A percentile compares a stretch with the other conserved stretches of the same genome.
These are phyloP conservation scores for Mycena galericulata DNA, from an alignment of 768 basidiomycete genomes.

Conservation along the genomic window DNA sequence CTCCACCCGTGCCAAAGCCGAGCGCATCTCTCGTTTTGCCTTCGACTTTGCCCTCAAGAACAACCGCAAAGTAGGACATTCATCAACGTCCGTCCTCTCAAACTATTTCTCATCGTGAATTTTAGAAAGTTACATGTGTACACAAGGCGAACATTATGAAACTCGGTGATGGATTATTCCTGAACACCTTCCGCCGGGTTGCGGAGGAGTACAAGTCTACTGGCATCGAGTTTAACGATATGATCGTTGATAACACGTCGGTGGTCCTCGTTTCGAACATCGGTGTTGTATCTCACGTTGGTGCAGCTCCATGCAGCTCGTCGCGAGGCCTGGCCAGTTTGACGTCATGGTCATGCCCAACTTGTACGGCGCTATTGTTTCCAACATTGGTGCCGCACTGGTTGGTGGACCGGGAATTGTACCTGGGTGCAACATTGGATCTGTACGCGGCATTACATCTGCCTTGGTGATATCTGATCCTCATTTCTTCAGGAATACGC, in stretches of 20 bases:
- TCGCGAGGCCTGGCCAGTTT: constrained; percentile 94
- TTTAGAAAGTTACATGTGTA: constrained; percentile 97
- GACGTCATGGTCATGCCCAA: constrained; percentile 99
- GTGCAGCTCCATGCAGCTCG: constrained; percentile 96
- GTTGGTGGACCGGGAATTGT: constrained; percentile 99
- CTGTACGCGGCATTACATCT: constrained; percentile 57
- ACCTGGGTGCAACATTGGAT: constrained; percentile 97
- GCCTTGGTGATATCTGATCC: constrained; percentile 23
- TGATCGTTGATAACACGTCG: constrained; percentile 99
- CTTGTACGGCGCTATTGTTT: constrained; percentile 96
- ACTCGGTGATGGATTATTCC: constrained; percentile 98
- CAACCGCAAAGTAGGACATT: constrained; percentile 83
- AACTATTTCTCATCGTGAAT: constrained; percentile 20
- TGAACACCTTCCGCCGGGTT: constrained; percentile 96
- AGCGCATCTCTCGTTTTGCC: constrained; percentile 96
- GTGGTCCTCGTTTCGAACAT: constrained; percentile 39
- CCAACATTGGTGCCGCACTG: constrained; percentile 98
- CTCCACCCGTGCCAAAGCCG: constrained; percentile 93
- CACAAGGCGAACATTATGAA: constrained; percentile 99
- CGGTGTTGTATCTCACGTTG: constrained; percentile 9
- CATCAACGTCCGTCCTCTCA: neutral
- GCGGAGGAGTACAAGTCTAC: constrained; percentile 96
- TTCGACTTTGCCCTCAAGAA: constrained; percentile 99
- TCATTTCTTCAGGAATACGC: constrained; percentile 81
- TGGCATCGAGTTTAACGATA: constrained; percentile 94